These are phyloP conservation scores for Cetradonia linearis DNA, from an alignment of 495 filamentous ascomycete species.

Conservation along the genomic window DNA sequence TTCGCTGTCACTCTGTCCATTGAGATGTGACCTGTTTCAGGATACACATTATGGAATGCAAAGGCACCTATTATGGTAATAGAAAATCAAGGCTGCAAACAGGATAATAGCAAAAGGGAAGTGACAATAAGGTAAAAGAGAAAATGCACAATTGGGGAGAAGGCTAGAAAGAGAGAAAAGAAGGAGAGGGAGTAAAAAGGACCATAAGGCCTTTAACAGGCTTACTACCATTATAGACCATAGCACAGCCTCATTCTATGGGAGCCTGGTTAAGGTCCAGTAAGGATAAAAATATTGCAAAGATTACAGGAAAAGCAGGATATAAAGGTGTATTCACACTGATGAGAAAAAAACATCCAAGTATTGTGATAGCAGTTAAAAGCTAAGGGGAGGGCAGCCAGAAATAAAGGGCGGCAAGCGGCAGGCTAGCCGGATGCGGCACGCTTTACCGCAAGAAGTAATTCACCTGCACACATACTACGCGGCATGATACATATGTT, in stretches of 20 bases:
- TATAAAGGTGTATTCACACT: slow-evolving; percentile 6
- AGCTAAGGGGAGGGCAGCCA: too few species aligned
- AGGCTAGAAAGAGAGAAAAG: neutral
- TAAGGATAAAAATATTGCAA: neutral
- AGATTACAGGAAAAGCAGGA: slow-evolving; percentile 2
- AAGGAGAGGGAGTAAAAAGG: neutral
- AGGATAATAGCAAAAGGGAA: neutral
- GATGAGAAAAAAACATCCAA: slow-evolving; percentile 1
- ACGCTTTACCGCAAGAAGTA: neutral
- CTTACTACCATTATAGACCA: neutral
- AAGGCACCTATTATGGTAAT: slow-evolving; percentile 8
- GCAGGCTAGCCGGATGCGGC: neutral
- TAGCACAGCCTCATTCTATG: neutral
- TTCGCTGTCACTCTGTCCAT: slow-evolving; percentile 20
- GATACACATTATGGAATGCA: slow-evolving; percentile 1
- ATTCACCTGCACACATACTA: neutral
- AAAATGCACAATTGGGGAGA: neutral
- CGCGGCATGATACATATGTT: neutral
- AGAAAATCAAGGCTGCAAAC: slow-evolving; percentile 1
- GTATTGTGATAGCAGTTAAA: neutral
- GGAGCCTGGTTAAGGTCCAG: neutral
- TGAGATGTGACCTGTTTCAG: slow-evolving; percentile 20
- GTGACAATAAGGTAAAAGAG: neutral
- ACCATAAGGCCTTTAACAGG: neutral
- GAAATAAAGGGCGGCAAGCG: neutral